Evolutionary conservation across 176 grass and related monocot genomes (phyloP).

Genomic region (Oryza brachyantha): DNA sequence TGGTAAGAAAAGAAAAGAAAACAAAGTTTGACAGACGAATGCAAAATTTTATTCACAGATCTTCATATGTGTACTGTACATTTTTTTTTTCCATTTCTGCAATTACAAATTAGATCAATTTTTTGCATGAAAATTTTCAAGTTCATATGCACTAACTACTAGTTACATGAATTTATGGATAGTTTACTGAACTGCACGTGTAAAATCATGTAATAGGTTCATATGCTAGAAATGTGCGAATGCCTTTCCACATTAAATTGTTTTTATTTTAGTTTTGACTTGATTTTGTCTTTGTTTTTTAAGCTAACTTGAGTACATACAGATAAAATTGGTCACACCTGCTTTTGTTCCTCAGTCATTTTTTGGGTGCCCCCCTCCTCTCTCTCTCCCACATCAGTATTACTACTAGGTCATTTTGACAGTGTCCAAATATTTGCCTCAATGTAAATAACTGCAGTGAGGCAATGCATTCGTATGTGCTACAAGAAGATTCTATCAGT

Average conservation of each 20-base stretch:
- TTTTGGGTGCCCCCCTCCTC: not conserved
- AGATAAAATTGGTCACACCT: too few relatives aligned
- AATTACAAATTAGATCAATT: not conserved
- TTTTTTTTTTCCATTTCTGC: not conserved
- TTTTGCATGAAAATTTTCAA: not conserved
- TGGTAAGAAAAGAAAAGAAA: too few relatives aligned
- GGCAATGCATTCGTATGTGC: conserved; percentile 52
- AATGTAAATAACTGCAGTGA: conserved; percentile 44
- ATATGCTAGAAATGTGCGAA: not conserved
- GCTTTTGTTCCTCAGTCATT: not conserved
- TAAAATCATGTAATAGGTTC: not conserved
- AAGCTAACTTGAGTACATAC: not conserved
- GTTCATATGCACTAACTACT: not conserved
- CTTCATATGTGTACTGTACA: not conserved
- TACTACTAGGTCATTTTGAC: not conserved
- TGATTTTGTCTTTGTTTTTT: not conserved
- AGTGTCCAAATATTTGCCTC: conserved; percentile 16
- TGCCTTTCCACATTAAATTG: not conserved
- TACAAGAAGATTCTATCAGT: conserved; percentile 90
- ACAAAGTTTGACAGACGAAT: too few relatives aligned
- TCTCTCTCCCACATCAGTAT: not conserved
- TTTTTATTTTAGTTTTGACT: not conserved
- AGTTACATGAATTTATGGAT: not conserved
- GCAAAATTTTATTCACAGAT: not conserved
- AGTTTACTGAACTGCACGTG: not conserved